These are phyloP conservation scores for Dalbergia oliveri DNA, from an alignment of 306 rosid species.

Conservation along the genomic window DNA sequence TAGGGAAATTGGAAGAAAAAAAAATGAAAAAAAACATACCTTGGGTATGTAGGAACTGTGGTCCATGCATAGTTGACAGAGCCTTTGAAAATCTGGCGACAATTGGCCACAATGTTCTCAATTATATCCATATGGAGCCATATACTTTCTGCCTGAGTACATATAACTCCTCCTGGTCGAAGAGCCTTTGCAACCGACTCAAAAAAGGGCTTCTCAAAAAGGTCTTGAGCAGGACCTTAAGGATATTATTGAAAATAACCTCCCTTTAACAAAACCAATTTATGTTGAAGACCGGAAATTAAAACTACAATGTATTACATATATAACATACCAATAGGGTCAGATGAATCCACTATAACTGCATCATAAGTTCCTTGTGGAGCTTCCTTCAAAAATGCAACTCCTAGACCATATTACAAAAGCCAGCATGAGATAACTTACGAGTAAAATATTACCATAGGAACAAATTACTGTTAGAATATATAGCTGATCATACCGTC, in stretches of 20 bases:
- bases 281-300: background rate
- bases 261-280: conserved; percentile 15
- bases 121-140: conserved; percentile 99
- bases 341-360: conserved; percentile 95
- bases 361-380: conserved; percentile 96
- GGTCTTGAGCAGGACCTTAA: conserved; percentile 98
- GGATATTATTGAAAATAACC: conserved; percentile 42
- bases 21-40: conserved; percentile 49
- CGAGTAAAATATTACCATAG: background rate
- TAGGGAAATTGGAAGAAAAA: conserved; percentile 6
- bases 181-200: conserved; percentile 83
- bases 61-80: conserved; percentile 99
- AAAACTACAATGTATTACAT: background rate
- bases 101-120: conserved; percentile 82
- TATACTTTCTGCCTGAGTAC: conserved; percentile 98
- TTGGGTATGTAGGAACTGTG: conserved; percentile 99
- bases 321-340: conserved; percentile 80
- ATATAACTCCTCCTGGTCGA: conserved; percentile 95
- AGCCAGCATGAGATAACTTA: conserved; percentile 37
- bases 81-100: conserved; percentile 89
- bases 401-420: conserved; percentile 70
- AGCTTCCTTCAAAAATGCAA: conserved; percentile 86
- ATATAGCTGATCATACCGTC: conserved; percentile 74
- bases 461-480: background rate
- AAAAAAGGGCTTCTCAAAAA: conserved; percentile 95